These are phyloP conservation scores for Nitzschia sp. DNA, from an alignment of 108 stramenopile species.

Conservation along the genomic window DNA sequence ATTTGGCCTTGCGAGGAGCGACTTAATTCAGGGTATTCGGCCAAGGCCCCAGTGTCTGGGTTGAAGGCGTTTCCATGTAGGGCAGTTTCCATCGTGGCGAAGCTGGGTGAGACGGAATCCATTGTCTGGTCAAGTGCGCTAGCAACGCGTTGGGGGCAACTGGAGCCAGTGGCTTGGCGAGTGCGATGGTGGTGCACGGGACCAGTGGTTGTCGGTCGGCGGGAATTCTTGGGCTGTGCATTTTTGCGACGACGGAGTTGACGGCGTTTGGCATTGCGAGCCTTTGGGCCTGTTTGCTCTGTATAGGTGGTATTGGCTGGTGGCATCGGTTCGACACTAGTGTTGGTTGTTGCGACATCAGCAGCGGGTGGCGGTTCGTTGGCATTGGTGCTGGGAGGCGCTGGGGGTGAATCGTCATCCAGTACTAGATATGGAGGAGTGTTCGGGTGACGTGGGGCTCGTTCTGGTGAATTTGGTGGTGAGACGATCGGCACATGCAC, in stretches of 20 bases:
- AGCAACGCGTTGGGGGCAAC: too few species aligned
- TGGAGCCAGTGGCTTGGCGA: neutral
- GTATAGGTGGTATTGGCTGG: neutral
- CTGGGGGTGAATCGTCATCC: too few species aligned
- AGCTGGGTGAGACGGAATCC: neutral
- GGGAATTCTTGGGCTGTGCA: too few species aligned
- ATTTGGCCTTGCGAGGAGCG: neutral
- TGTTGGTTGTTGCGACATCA: too few species aligned
- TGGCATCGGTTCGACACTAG: neutral
- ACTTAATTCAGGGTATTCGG: slow-evolving; percentile 28
- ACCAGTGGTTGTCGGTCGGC: too few species aligned
- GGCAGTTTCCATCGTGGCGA: neutral
- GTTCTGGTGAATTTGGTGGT: neutral
- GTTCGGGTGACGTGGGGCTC: too few species aligned
- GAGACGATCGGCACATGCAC: neutral
- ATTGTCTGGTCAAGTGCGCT: neutral
- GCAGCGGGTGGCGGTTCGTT: too few species aligned
- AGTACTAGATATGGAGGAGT: too few species aligned
- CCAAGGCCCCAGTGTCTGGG: slow-evolving; percentile 10
- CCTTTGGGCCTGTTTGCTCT: neutral
- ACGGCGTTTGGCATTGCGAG: neutral
- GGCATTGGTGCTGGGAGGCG: too few species aligned
- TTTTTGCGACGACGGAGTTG: neutral
- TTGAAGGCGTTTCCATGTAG: slow-evolving; percentile 27
- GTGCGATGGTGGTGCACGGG: too few species aligned